A percentile compares a stretch with the other conserved stretches of the same genome.
Evolutionary conservation across 2,329 filamentous ascomycete genomes (phyloP).

Genomic region (Colletotrichum acutatum): DNA sequence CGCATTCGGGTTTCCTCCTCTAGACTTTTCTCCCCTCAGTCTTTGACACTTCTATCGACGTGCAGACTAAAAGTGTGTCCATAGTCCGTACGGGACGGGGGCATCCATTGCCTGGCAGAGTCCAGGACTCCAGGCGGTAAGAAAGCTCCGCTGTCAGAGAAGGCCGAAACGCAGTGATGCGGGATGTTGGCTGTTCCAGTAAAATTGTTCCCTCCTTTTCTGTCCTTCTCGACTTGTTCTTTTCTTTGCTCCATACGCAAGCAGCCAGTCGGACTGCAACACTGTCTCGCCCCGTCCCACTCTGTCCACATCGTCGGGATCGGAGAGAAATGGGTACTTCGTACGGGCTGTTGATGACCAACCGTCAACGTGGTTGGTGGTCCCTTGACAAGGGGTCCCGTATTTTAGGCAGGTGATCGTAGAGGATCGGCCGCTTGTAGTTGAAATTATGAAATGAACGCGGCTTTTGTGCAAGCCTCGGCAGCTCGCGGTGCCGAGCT

Average conservation of each 20-base stretch:
- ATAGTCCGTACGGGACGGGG: not conserved
- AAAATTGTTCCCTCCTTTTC: not conserved
- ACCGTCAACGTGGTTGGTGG: conserved; percentile 29
- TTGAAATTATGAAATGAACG: conserved; percentile 20
- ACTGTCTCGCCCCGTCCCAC: conserved; percentile 21
- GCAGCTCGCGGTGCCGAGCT: conserved; percentile 25
- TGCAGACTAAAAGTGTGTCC: not conserved
- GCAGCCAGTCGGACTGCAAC: conserved; percentile 30
- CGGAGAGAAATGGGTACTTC: conserved; percentile 17
- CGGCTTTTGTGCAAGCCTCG: conserved; percentile 31
- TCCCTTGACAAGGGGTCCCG: conserved; percentile 15
- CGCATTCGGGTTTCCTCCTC: not conserved
- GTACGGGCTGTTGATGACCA: conserved; percentile 18
- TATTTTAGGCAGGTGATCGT: conserved; percentile 31
- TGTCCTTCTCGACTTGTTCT: conserved; percentile 18
- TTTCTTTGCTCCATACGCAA: conserved; percentile 6
- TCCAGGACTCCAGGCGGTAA: not conserved
- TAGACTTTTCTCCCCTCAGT: not conserved
- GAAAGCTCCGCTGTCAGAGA: conserved; percentile 2
- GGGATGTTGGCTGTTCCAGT: not conserved
- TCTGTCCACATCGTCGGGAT: conserved; percentile 34
- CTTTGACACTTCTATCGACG: not conserved
- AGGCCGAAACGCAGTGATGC: not conserved
- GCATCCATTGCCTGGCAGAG: not conserved
- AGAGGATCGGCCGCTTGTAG: conserved; percentile 16